Evolutionary conservation across 768 basidiomycete genomes (phyloP).

Genomic region (Podaxis sp.): DNA sequence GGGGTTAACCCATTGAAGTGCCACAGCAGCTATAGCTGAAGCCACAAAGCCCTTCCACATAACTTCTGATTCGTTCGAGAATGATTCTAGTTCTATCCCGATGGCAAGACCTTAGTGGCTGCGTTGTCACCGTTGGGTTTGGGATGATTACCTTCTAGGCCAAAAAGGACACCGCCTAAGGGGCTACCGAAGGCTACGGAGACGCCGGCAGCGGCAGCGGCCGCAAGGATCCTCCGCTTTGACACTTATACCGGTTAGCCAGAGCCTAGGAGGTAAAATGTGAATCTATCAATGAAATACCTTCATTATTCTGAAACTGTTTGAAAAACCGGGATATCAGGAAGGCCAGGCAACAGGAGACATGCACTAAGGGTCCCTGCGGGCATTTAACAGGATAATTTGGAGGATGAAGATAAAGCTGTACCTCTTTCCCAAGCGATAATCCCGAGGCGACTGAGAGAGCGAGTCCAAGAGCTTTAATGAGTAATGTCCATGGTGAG

Average conservation of each 20-base stretch:
- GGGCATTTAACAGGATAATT: slow-evolving; percentile 7
- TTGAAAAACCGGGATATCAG: slow-evolving; percentile 64
- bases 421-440: slow-evolving; percentile 81
- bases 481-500: slow-evolving; percentile 82
- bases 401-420: slow-evolving; percentile 17
- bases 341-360: slow-evolving; percentile 80
- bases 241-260: slow-evolving; percentile 46
- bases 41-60: slow-evolving; percentile 90
- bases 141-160: slow-evolving; percentile 60
- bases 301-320: slow-evolving; percentile 78
- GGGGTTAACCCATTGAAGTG: slow-evolving; percentile 81
- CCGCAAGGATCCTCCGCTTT: slow-evolving; percentile 78
- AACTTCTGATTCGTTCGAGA: slow-evolving; percentile 72
- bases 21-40: slow-evolving; percentile 83
- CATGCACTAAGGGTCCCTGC: slow-evolving; percentile 83
- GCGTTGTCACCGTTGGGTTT: background rate
- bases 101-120: background rate
- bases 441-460: slow-evolving; percentile 84
- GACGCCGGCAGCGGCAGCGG: slow-evolving; percentile 83
- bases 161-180: slow-evolving; percentile 82
- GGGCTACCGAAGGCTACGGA: slow-evolving; percentile 90
- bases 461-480: slow-evolving; percentile 81
- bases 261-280: background rate
- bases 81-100: slow-evolving; percentile 59
- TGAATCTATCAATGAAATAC: slow-evolving; percentile 28